Conservation (phyloP, 176 grass and related monocot species). For the Melocanna baccifera region DNA sequence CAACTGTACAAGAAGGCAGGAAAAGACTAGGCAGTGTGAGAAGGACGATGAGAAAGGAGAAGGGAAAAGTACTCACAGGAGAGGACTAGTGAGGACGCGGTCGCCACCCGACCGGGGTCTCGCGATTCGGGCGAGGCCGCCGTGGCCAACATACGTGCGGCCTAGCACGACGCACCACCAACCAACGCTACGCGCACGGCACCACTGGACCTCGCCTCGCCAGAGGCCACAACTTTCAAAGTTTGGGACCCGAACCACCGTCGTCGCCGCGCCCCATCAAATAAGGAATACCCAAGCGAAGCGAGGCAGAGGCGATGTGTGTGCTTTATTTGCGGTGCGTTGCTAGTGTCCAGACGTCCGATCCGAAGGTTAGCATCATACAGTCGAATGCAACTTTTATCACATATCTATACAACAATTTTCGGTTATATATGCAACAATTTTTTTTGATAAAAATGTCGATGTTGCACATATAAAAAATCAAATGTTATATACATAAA, state of each 20-base stretch:
- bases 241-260: neutral
- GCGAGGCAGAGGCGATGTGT: neutral
- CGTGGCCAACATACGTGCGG: constrained; percentile 20
- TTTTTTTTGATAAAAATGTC: no score
- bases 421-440: no score
- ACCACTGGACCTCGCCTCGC: neutral
- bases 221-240: neutral
- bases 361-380: no score
- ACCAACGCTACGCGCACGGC: neutral
- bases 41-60: neutral
- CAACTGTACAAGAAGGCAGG: neutral
- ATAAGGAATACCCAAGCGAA: neutral
- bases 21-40: neutral
- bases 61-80: constrained; percentile 15
- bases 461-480: no score
- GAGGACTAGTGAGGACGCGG: neutral
- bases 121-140: neutral
- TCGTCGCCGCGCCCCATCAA: neutral
- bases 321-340: no score
- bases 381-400: no score
- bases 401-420: no score
- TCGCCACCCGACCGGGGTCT: constrained; percentile 5
- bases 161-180: neutral
- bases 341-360: no score
- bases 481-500: no score